Conservation (phyloP, 257 asterid genomes). For the Solanum tarijense region DNA sequence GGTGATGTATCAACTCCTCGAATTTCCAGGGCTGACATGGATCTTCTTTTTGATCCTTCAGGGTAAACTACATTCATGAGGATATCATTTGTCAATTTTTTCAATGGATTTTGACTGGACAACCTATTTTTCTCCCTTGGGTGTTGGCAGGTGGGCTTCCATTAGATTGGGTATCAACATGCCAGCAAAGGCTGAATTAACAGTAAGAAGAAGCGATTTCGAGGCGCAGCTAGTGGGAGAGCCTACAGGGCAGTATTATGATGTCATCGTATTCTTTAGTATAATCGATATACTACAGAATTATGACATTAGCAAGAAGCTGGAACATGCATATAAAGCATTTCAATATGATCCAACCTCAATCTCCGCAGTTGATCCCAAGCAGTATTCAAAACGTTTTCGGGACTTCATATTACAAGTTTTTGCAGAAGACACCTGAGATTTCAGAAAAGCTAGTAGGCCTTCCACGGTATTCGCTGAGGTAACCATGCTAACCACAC, state of each 20-base stretch:
- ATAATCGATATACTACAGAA: conserved; percentile 86
- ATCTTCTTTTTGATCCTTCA: conserved; percentile 20
- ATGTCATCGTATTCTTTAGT: conserved; percentile 68
- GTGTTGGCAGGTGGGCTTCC: conserved; percentile 30
- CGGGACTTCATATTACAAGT: conserved; percentile 65
- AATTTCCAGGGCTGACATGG: conserved; percentile 23
- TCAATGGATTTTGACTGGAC: background rate
- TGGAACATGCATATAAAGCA: conserved; percentile 90
- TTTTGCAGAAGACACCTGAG: conserved; percentile 55
- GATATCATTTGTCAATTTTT: background rate
- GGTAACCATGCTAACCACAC: background rate
- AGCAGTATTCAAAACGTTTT: conserved; percentile 70
- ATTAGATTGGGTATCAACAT: conserved; percentile 49
- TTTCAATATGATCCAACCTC: conserved; percentile 83
- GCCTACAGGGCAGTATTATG: conserved; percentile 70
- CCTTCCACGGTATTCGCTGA: background rate
- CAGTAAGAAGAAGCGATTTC: conserved; percentile 32
- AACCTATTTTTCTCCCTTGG: background rate
- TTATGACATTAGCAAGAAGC: conserved; percentile 88
- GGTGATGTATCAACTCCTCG: conserved; percentile 25
- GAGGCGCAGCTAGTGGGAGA: conserved; percentile 67
- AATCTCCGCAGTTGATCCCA: conserved; percentile 88
- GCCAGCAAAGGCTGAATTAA: conserved; percentile 70
- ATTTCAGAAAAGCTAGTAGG: background rate
- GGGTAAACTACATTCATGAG: conserved; percentile 16